Evolutionary conservation across 495 filamentous ascomycete species (phyloP).

Genomic region (Penicillium pancosmium): DNA sequence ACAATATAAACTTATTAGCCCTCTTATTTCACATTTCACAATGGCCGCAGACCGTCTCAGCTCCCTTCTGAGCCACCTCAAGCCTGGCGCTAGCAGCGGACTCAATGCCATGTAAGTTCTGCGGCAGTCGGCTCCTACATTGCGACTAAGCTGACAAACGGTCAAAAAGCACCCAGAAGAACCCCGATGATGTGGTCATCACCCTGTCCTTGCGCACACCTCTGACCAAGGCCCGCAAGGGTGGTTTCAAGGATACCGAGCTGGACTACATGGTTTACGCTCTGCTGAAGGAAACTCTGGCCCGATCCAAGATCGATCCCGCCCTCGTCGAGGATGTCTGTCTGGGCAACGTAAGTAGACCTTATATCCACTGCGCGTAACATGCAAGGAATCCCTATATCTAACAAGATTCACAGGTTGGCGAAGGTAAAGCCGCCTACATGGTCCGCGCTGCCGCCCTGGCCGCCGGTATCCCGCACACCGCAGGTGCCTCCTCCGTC

Average conservation of each 20-base stretch:
- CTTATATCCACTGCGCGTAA: not conserved
- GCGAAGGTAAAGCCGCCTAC: conserved; percentile 84
- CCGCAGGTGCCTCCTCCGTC: conserved; percentile 72
- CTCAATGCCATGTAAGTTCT: conserved; percentile 73
- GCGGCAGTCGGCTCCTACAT: conserved; percentile 2
- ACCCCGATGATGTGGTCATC: conserved; percentile 95
- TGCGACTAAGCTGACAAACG: conserved; percentile 11
- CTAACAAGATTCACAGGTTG: conserved; percentile 61
- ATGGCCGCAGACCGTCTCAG: conserved; percentile 88
- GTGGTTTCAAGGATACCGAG: conserved; percentile 93
- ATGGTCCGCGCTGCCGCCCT: conserved; percentile 85
- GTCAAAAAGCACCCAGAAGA: conserved; percentile 76
- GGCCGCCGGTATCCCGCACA: conserved; percentile 93
- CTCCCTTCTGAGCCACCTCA: conserved; percentile 86
- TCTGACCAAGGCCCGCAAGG: conserved; percentile 75
- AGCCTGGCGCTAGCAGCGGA: conserved; percentile 57
- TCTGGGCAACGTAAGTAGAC: conserved; percentile 76
- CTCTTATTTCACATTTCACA: conserved; percentile 27
- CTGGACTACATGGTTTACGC: conserved; percentile 84
- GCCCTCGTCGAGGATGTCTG: conserved; percentile 87
- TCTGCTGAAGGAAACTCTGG: conserved; percentile 72
- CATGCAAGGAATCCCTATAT: not conserved
- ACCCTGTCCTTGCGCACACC: conserved; percentile 80
- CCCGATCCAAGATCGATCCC: conserved; percentile 78
- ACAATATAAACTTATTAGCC: conserved; percentile 6